Percentiles rank a stretch among this genome's conserved stretches.
Conservation (phyloP, 352 stramenopile genomes). For the Phytophthora colocasiae region DNA sequence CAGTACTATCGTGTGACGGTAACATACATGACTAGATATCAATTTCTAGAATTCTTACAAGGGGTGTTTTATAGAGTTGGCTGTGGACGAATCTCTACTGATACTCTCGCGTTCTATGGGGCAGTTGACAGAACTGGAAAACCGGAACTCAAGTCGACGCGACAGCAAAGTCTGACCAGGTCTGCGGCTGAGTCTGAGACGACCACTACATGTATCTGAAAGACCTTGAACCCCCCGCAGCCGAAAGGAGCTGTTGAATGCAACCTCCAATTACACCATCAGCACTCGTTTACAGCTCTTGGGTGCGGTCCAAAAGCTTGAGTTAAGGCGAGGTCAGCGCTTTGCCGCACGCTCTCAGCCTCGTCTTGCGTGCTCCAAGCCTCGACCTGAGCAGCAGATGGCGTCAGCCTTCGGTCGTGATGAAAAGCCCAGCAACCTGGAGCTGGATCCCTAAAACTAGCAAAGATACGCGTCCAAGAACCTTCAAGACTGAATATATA, state of each 20-base stretch:
- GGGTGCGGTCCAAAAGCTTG: not conserved
- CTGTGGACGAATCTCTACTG: not conserved
- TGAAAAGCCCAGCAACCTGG: not conserved
- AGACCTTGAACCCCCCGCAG: conserved; percentile 12
- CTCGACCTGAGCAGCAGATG: conserved; percentile 23
- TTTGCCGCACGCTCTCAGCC: conserved; percentile 23
- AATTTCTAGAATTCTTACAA: no score
- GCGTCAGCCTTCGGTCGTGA: conserved; percentile 9
- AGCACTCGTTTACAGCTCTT: conserved; percentile 6
- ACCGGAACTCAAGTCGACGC: not conserved
- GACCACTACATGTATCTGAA: not conserved
- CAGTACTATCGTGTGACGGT: no score
- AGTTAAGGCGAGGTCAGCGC: conserved; percentile 6
- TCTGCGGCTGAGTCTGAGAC: conserved; percentile 1
- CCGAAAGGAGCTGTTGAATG: conserved; percentile 6
- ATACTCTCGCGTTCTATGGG: conserved; percentile 6
- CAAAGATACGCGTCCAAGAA: conserved; percentile 1
- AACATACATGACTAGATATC: no score
- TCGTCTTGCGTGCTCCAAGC: conserved; percentile 23
- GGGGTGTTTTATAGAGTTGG: not conserved
- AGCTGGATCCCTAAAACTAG: not conserved
- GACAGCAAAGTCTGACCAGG: conserved; percentile 5
- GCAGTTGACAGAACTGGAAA: conserved; percentile 3
- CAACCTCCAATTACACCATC: not conserved
- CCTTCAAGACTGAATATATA: not conserved